These are phyloP conservation scores for Ceriops tagal DNA, from an alignment of 345 rosid species.

Conservation along the genomic window DNA sequence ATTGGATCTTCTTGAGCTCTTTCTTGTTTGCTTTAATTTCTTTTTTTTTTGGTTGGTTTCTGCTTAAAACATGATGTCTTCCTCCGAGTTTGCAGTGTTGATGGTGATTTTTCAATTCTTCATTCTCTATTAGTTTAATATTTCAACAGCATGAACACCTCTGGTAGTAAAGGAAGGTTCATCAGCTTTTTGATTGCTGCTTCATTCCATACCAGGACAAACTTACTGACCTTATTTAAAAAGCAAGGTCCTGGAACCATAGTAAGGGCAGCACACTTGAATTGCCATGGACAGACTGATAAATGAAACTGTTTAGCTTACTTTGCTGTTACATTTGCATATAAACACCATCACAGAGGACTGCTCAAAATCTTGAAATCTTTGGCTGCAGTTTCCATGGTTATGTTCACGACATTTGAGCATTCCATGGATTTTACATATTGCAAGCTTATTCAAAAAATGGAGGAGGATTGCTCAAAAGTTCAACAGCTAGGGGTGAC, in stretches of 20 bases:
- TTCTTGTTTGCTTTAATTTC: background rate
- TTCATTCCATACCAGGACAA: background rate
- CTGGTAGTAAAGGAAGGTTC: background rate
- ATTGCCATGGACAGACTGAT: background rate
- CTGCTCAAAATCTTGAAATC: background rate
- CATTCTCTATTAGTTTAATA: background rate
- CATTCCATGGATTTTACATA: conserved; percentile 59
- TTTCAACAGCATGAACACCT: background rate
- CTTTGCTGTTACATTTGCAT: background rate
- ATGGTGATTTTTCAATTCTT: background rate
- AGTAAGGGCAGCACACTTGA: background rate
- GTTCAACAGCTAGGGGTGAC: conserved; percentile 68
- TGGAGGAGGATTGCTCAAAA: conserved; percentile 60
- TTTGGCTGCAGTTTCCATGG: conserved; percentile 51
- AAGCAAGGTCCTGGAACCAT: background rate
- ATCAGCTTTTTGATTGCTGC: background rate
- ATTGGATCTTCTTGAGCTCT: conserved; percentile 10
- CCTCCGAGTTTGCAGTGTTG: background rate
- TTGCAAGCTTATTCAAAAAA: conserved; percentile 36
- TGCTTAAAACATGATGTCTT: background rate
- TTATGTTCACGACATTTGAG: conserved; percentile 77
- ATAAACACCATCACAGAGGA: too few species aligned
- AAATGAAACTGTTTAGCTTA: background rate
- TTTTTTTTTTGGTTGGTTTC: background rate
- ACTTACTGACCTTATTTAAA: background rate